These are phyloP conservation scores for Exophiala spinifera DNA, from an alignment of 2,329 filamentous ascomycete species.

Conservation along the genomic window DNA sequence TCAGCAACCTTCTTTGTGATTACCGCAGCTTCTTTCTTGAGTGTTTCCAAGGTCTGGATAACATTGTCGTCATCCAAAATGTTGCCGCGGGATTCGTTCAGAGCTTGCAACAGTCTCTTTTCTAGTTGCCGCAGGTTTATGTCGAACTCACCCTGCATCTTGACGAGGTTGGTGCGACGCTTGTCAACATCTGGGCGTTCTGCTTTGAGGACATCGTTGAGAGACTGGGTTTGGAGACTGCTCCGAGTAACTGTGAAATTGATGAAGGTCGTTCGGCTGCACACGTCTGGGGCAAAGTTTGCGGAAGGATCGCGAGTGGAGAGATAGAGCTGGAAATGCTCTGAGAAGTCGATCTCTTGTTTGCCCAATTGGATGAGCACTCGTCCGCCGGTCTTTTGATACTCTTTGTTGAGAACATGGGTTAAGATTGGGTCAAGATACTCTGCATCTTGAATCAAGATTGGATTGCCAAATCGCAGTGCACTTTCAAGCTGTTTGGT, in stretches of 20 bases:
- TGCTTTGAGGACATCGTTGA: conserved; percentile 96
- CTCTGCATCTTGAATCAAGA: conserved; percentile 97
- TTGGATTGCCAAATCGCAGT: conserved; percentile 94
- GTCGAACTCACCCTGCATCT: conserved; percentile 98
- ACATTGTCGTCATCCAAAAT: conserved; percentile 98
- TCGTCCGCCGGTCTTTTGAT: conserved; percentile 96
- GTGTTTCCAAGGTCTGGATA: conserved; percentile 92
- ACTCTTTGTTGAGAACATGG: conserved; percentile 98
- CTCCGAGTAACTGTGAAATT: conserved; percentile 99
- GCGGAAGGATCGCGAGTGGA: conserved; percentile 96
- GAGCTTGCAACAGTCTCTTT: conserved; percentile 86
- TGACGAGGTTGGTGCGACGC: conserved; percentile 93
- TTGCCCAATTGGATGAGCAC: conserved; percentile 97
- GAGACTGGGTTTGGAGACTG: conserved; percentile 94
- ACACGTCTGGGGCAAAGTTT: conserved; percentile 92
- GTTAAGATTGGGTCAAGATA: conserved; percentile 96
- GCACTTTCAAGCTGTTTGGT: conserved; percentile 97
- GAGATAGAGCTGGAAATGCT: conserved; percentile 89
- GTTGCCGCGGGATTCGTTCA: conserved; percentile 96
- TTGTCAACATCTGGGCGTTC: conserved; percentile 97
- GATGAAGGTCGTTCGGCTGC: conserved; percentile 97
- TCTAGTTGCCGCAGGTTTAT: conserved; percentile 95
- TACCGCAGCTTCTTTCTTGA: conserved; percentile 96
- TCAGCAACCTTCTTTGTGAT: conserved; percentile 95
- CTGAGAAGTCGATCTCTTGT: conserved; percentile 98